Percentiles rank a stretch among this genome's conserved stretches.
phyloP scores from a whole-genome alignment of 2,329 filamentous ascomycete species.

The Paecilomyces sp. region DNA sequence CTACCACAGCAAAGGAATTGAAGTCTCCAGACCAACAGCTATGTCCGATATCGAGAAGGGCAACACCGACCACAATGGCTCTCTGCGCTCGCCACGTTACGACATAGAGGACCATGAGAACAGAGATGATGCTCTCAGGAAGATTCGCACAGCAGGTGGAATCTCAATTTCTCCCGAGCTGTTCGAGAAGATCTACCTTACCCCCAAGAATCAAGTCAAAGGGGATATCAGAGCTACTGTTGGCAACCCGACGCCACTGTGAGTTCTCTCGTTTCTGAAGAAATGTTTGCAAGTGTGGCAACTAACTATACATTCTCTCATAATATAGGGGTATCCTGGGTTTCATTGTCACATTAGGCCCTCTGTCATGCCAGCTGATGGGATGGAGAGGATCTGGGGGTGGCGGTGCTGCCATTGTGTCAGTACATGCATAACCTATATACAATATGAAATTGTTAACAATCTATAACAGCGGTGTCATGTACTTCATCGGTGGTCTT shows the following conservation, averaged over 20 bases:
- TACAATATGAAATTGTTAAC: background rate
- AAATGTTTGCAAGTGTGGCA: slow-evolving; percentile 40
- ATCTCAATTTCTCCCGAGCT: slow-evolving; percentile 48
- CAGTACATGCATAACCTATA: background rate
- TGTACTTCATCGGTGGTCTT: slow-evolving; percentile 49
- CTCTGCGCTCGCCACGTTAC: background rate
- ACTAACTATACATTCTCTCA: background rate
- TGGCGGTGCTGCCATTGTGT: background rate
- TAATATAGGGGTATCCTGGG: slow-evolving; percentile 44
- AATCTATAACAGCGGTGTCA: slow-evolving; percentile 34
- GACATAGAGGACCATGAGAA: background rate
- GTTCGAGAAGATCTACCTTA: slow-evolving; percentile 47
- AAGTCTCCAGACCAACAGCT: background rate
- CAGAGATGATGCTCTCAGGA: slow-evolving; percentile 27
- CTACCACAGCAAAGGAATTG: background rate
- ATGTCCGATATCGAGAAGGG: background rate
- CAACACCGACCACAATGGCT: background rate
- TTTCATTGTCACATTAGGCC: slow-evolving; percentile 45
- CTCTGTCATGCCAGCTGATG: slow-evolving; percentile 26
- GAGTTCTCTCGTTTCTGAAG: slow-evolving; percentile 31
- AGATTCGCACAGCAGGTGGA: slow-evolving; percentile 46
- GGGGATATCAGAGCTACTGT: slow-evolving; percentile 18
- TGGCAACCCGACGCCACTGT: slow-evolving; percentile 22
- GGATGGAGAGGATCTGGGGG: background rate
- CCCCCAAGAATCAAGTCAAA: slow-evolving; percentile 24